phyloP scores from a whole-genome alignment of 2,329 filamentous ascomycete genomes.

The Xylogone sp. region DNA sequence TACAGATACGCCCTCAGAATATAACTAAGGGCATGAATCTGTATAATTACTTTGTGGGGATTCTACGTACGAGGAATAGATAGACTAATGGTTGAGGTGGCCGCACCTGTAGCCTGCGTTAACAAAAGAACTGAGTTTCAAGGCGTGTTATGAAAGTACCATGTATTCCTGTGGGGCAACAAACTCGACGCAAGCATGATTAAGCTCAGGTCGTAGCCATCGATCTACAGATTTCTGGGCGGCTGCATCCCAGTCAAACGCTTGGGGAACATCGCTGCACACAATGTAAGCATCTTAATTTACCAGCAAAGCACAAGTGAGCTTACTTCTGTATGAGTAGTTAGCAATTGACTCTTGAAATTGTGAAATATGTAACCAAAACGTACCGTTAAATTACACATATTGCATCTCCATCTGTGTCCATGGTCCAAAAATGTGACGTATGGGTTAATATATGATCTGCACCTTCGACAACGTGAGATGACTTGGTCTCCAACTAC shows the following conservation, averaged over 20 bases:
- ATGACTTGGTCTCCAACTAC: constrained; percentile 97
- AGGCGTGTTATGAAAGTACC: too few species aligned
- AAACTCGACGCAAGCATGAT: constrained; percentile 96
- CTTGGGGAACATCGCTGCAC: constrained; percentile 91
- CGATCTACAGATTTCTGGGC: constrained; percentile 88
- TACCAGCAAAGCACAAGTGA: not conserved
- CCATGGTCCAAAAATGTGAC: constrained; percentile 96
- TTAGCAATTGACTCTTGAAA: not conserved
- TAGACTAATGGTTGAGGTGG: constrained; percentile 95
- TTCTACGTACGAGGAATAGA: constrained; percentile 61
- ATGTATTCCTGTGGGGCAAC: constrained; percentile 99
- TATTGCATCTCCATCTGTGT: constrained; percentile 98
- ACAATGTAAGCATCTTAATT: not conserved
- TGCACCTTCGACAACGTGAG: constrained; percentile 89
- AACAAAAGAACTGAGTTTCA: too few species aligned
- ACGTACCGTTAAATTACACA: constrained; percentile 81
- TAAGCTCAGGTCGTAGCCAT: constrained; percentile 89
- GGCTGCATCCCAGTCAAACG: constrained; percentile 95
- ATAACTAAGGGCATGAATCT: not conserved
- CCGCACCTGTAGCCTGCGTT: constrained; percentile 45
- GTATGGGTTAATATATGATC: constrained; percentile 97
- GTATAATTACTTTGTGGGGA: not conserved
- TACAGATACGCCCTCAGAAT: not conserved
- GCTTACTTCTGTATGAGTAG: not conserved
- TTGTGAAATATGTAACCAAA: not conserved